Evolutionary conservation across 2,329 filamentous ascomycete genomes (phyloP).

Genomic region (Fusarium fujikuroi): DNA sequence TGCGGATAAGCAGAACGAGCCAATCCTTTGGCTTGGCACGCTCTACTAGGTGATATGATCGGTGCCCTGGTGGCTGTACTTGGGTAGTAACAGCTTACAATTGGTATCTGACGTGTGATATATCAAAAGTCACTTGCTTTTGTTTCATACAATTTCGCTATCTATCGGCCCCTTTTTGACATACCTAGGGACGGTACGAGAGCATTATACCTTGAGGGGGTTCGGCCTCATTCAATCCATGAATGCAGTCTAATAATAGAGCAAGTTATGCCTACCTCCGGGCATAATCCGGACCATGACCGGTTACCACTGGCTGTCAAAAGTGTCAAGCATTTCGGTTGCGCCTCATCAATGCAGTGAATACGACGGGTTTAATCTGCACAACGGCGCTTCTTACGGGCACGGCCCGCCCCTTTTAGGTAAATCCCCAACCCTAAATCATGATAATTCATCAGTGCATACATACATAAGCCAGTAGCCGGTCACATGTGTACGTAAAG

Average conservation of each 20-base stretch:
- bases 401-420: conserved; percentile 5
- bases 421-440: conserved; percentile 8
- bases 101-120: not conserved
- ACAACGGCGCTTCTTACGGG: not conserved
- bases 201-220: not conserved
- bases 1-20: not conserved
- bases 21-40: conserved; percentile 3
- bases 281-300: not conserved
- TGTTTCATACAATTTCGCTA: not conserved
- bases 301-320: not conserved
- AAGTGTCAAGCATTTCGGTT: not conserved
- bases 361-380: conserved; percentile 8
- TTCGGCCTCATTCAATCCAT: not conserved
- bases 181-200: not conserved
- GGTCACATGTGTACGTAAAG: not conserved
- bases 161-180: not conserved
- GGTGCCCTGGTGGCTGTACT: not conserved
- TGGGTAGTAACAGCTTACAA: not conserved
- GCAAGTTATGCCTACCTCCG: not conserved
- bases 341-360: not conserved
- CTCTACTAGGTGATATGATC: not conserved
- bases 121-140: not conserved
- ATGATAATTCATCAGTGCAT: not conserved
- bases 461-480: not conserved
- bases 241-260: conserved; percentile 1